Percentiles rank a stretch among this genome's conserved stretches.
Evolutionary conservation across 805 yeast species (phyloP).

Genomic region (Jamesozyma gamospora): DNA sequence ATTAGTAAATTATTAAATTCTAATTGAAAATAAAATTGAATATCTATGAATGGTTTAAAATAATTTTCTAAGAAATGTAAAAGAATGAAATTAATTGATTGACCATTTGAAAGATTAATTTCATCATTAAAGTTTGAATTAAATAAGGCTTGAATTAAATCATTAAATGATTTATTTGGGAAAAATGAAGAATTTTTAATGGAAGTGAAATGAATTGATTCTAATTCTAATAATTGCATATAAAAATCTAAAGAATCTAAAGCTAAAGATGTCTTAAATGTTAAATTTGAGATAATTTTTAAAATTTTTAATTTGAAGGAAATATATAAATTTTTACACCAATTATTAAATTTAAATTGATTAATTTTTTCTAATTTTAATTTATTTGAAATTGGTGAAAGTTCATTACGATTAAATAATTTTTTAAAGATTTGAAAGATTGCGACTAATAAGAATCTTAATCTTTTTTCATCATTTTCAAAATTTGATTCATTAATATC

Average conservation of each 20-base stretch:
- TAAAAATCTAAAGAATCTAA: constrained; percentile 46
- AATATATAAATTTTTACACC: constrained; percentile 55
- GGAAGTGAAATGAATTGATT: constrained; percentile 44
- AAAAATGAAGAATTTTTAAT: constrained; percentile 47
- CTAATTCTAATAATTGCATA: constrained; percentile 47
- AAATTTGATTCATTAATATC: constrained; percentile 6
- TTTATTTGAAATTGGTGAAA: constrained; percentile 13
- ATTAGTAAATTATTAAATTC: constrained; percentile 32
- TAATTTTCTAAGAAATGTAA: constrained; percentile 49
- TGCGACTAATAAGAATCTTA: constrained; percentile 24
- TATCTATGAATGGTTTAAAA: constrained; percentile 57
- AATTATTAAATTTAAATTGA: constrained; percentile 36
- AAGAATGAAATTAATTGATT: constrained; percentile 36
- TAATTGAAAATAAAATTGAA: constrained; percentile 63
- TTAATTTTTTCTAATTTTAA: constrained; percentile 16
- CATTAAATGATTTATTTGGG: constrained; percentile 45
- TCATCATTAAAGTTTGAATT: constrained; percentile 28
- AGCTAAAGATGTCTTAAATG: constrained; percentile 37
- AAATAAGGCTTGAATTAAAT: constrained; percentile 32
- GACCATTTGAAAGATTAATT: constrained; percentile 37
- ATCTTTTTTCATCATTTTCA: constrained; percentile 12
- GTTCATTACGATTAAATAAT: constrained; percentile 25
- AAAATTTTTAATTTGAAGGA: constrained; percentile 39
- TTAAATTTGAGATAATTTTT: constrained; percentile 31
- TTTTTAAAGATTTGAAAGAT: constrained; percentile 27